Evolutionary conservation across 768 basidiomycete species (phyloP), one percentile per base, ranked within the genome.

Genomic region (Leccinum ochraceum): DNA sequence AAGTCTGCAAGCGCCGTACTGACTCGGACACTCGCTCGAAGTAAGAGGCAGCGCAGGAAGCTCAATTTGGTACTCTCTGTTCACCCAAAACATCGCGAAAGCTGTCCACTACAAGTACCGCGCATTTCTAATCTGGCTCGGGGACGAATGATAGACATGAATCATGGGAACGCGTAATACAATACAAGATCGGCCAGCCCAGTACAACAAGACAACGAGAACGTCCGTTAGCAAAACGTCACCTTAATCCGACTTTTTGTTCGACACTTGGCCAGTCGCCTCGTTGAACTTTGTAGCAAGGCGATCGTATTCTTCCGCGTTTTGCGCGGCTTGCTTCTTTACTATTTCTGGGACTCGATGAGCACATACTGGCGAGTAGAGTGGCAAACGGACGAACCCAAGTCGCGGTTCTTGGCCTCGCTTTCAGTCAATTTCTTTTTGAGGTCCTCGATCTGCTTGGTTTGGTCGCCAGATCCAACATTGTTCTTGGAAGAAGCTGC

Each of bases 271-370:
- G 3, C 90, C 90, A 1, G 88, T 88, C 53, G 83, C 80, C 60
- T 86, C 79, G 71, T 92, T 92, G 75, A 86, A 86, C 74, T 87
- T 84, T 4, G 86, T 88, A 1, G 92, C 89, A 57, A 95, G 83
- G 57, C 92, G 81, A 76, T 94, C 88, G 67, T 90, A 95, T 70
- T 94, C 91, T 24, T 78, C 80, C 4, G 86, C 87, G 64, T 94
- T 91, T 66, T 90, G 88, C 1, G 78, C 72, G 0, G 91, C 89
- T 73, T 95, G 93, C 75, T 87, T 89, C 79, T 93, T 92, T 57
- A 95, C 74, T 20, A 87, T 89, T 20, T 86, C 92, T 93, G 66
- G 2, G 48, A 44, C 20, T 10, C 34, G 2, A 60, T 37, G 16
- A 58, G 49, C 24, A 34, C 17, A 60, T 5, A 20, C 22, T 5